Evolutionary conservation across 805 yeast species (phyloP).

Genomic region (Clavispora carvajalis): DNA sequence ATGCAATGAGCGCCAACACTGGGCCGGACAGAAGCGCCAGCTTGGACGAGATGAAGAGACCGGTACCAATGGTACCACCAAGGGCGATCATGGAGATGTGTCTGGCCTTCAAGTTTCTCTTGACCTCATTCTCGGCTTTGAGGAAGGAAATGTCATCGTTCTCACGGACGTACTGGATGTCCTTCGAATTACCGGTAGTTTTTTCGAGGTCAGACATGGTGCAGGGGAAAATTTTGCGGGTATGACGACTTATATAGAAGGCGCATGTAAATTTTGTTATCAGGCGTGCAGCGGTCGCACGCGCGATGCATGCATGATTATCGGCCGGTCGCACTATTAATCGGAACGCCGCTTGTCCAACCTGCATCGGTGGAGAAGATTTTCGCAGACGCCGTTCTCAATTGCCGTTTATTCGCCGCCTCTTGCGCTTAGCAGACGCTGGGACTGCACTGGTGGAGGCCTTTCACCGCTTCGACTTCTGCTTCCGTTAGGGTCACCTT

Average conservation of each 20-base stretch:
- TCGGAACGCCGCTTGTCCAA: neutral
- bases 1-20: constrained; percentile 59
- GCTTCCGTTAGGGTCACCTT: neutral
- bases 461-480: neutral
- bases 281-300: neutral
- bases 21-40: constrained; percentile 63
- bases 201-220: constrained; percentile 14
- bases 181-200: constrained; percentile 11
- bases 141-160: constrained; percentile 8
- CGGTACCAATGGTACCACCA: constrained; percentile 80
- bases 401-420: constrained; percentile 1
- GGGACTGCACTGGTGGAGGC: neutral
- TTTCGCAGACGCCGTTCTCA: neutral
- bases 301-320: neutral
- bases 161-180: constrained; percentile 17
- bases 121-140: constrained; percentile 34
- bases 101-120: constrained; percentile 57
- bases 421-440: constrained; percentile 1
- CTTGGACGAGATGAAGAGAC: constrained; percentile 64
- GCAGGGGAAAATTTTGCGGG: neutral
- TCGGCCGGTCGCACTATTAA: neutral
- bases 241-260: neutral
- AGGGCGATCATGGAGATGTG: constrained; percentile 73
- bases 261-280: neutral
- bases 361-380: neutral